A percentile compares a stretch with the other conserved stretches of the same genome.
Conservation (phyloP, 345 rosid genomes). For the Sisymbrium altissimum region DNA sequence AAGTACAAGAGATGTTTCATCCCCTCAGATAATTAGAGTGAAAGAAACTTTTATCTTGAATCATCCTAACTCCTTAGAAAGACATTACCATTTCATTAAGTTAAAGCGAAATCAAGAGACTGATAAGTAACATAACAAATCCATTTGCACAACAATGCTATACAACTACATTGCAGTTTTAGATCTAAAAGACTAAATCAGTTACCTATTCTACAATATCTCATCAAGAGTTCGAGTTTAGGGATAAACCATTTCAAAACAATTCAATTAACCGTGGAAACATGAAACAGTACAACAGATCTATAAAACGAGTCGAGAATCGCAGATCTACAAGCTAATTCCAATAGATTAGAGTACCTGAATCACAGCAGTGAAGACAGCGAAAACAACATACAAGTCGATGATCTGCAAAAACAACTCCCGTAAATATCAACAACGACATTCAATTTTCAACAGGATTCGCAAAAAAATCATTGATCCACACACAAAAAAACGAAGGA, state of each 20-base stretch:
- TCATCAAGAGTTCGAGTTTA: background rate
- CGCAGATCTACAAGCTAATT: constrained; percentile 12
- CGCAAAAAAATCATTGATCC: background rate
- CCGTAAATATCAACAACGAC: background rate
- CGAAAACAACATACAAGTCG: constrained; percentile 79
- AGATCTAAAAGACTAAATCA: constrained; percentile 1
- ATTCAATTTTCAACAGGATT: background rate
- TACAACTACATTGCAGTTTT: background rate
- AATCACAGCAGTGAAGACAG: constrained; percentile 75
- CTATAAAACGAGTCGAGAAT: constrained; percentile 9
- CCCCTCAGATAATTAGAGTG: background rate
- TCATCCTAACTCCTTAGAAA: background rate
- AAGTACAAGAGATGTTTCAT: background rate
- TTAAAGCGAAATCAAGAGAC: background rate
- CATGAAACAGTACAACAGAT: background rate
- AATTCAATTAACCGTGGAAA: background rate
- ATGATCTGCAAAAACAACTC: constrained; percentile 52
- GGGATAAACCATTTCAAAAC: background rate
- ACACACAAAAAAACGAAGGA: background rate
- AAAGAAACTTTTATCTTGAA: background rate
- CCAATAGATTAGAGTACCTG: constrained; percentile 46
- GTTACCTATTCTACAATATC: background rate
- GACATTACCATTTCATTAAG: background rate
- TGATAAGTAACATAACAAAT: background rate
- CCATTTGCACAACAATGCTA: background rate